Base-by-base conservation (phyloP, 108 stramenopile species). In the Epipyxis sp. region DNA sequence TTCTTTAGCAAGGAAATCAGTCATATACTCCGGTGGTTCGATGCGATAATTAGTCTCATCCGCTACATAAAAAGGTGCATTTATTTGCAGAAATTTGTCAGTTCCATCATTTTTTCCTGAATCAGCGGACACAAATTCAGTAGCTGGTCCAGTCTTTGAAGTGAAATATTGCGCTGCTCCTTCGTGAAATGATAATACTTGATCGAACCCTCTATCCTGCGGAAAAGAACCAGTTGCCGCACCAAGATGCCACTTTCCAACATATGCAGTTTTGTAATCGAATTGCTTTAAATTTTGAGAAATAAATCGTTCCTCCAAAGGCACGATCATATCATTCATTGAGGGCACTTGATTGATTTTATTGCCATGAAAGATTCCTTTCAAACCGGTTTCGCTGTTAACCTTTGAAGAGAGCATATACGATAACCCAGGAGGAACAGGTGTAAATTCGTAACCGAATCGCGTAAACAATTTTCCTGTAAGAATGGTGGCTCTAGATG, bases 371-470 rank as follows among this genome's bases (percentile, higher is more conserved):
- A 57, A 57, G 25, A 57, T 57, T n/a, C n/a, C n/a, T n/a, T n/a
- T n/a, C n/a, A n/a, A n/a, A n/a, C n/a, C n/a, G n/a, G n/a, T n/a
- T n/a, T n/a, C n/a, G n/a, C n/a, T n/a, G 46, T 50, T 20, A 6
- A 50, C 13, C 20, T 50, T 50, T 6, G 46, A 50, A 50, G 46
- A 20, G 20, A 50, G 46, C 20, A 13, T 20, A 6, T 16, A 32
- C 3, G 27, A 37, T 10, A 65, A 6, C 6, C 20, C 27, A 16
- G 34, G 6, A 10, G 44, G 71, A 3, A 42, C 43, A 10, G 71
- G 71, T 3, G 71, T 74, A 42, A 74, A 74, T 74, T 74, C 71
- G 50, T 43, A 34, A 32, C 71, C 71, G 10, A 74, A 6, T 29
- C 34, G 16, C n/a, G 71, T 74, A 29, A 42, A 20, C 10, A 10